Conservation (phyloP, 257 asterid genomes). For the Craterostigma plantagineum region DNA sequence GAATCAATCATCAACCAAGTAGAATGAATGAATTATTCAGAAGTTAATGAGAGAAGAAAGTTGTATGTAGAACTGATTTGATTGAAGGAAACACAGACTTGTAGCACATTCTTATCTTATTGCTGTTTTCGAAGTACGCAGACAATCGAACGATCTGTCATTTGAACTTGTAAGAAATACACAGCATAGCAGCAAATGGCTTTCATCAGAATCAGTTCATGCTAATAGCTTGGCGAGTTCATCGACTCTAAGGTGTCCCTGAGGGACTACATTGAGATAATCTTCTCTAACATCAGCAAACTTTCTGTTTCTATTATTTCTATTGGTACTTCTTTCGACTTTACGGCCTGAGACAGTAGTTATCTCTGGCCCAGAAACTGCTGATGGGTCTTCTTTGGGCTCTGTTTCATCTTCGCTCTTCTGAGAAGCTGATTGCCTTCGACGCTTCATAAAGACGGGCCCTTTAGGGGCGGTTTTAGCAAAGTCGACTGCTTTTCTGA, state of each 20-base stretch:
- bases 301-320: slow-evolving; percentile 20
- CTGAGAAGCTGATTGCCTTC: slow-evolving; percentile 21
- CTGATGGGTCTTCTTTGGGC: slow-evolving; percentile 11
- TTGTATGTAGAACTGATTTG: no score
- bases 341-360: slow-evolving; percentile 15
- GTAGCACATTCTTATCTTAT: no score
- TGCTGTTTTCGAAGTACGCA: no score
- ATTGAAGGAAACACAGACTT: no score
- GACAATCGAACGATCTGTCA: no score
- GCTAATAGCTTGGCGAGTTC: slow-evolving; percentile 76
- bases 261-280: slow-evolving; percentile 36
- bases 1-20: not conserved
- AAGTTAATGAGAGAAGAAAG: no score
- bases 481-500: slow-evolving; percentile 32
- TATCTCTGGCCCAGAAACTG: slow-evolving; percentile 13
- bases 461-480: slow-evolving; percentile 58
- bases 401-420: slow-evolving; percentile 14
- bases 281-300: slow-evolving; percentile 23
- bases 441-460: slow-evolving; percentile 28
- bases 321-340: slow-evolving; percentile 19
- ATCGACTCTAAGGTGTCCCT: slow-evolving; percentile 65
- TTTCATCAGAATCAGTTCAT: slow-evolving; percentile 10
- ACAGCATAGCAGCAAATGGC: no score
- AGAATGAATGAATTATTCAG: no score
- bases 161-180: no score